A percentile compares a stretch with the other conserved stretches of the same genome.
Evolutionary conservation across 1,284 basidiomycete species (phyloP).

Genomic region (Lentinus polychrous): DNA sequence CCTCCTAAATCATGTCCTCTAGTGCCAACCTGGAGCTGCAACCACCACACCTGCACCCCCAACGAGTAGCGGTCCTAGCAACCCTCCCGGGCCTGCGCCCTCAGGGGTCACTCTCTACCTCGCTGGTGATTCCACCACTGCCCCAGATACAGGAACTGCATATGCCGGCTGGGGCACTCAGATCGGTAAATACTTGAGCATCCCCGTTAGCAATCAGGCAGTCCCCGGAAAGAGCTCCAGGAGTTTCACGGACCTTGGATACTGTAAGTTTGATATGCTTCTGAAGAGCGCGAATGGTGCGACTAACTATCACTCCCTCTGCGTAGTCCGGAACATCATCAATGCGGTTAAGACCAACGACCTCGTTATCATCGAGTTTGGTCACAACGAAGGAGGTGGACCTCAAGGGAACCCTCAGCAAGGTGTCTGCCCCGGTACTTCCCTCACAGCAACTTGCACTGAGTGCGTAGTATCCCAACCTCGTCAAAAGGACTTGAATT

Average conservation of each 20-base stretch:
- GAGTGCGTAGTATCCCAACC: not conserved
- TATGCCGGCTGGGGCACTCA: slow-evolving; percentile 1
- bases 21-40: not conserved
- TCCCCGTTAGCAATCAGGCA: not conserved
- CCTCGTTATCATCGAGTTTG: slow-evolving; percentile 1
- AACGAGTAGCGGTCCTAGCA: not conserved
- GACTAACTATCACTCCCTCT: not conserved
- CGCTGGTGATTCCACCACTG: slow-evolving; percentile 1
- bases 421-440: slow-evolving; percentile 1
- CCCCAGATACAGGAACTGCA: not conserved
- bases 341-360: not conserved
- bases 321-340: not conserved
- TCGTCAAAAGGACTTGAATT: not conserved
- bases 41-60: not conserved
- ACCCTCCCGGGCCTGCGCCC: not conserved
- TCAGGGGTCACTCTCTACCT: not conserved
- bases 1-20: not conserved
- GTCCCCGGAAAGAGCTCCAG: slow-evolving; percentile 2
- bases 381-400: not conserved
- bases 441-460: not conserved
- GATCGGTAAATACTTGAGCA: slow-evolving; percentile 1
- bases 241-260: slow-evolving; percentile 1
- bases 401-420: slow-evolving; percentile 1
- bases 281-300: not conserved
- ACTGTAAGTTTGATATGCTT: not conserved